Base-by-base conservation (phyloP, 176 grass and related monocot species). In the Musa schizocarpa region DNA sequence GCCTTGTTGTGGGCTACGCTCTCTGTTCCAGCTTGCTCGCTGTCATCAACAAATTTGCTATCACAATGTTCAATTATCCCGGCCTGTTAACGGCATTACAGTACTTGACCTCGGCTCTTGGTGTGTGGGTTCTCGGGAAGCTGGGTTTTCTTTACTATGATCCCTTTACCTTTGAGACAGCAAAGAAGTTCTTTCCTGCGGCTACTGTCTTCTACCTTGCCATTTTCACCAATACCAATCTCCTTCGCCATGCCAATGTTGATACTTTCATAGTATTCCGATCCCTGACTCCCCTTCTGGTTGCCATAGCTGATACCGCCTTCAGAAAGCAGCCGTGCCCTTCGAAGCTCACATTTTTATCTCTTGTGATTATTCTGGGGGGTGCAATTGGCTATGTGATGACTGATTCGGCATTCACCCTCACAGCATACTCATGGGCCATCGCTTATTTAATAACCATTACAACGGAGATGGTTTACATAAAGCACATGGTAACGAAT, bases 151-250 rank as follows among this genome's bases (percentile, higher is more conserved):
- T 75, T 11, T 48, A 76, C 48, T 58, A 76, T 52, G 74, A 76
- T 76, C 34, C 58, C 21, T 64, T 76, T 13, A 25, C 25, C 56
- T 50, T 65, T 24, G 74, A 22, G 57, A 76, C 17, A 12, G 74
- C 74, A 13, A 76, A 76, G 43, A 76, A 76, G 20, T 76, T 76
- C 50, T 63, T 76, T 34, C 74, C 74, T 63, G 74, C 74, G 2
- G 74, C 74, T 4, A 51, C 19, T 16, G 74, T 76, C 43, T 76
- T 76, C 58, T 76, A 76, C 58, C 74, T 76, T 9, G 74, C 74
- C 58, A 76, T 76, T 50, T 76, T 76, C 58, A 65, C 74, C 59
- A 64, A 76, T n/a, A 76, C 74, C 34, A 76, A 76, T 76, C 74
- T 76, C 29, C 58, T 76, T 21, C 55, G 56, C 19, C 74, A 76